Evolutionary conservation across 2,329 filamentous ascomycete genomes (phyloP).

Genomic region (Cercospora citrullina): DNA sequence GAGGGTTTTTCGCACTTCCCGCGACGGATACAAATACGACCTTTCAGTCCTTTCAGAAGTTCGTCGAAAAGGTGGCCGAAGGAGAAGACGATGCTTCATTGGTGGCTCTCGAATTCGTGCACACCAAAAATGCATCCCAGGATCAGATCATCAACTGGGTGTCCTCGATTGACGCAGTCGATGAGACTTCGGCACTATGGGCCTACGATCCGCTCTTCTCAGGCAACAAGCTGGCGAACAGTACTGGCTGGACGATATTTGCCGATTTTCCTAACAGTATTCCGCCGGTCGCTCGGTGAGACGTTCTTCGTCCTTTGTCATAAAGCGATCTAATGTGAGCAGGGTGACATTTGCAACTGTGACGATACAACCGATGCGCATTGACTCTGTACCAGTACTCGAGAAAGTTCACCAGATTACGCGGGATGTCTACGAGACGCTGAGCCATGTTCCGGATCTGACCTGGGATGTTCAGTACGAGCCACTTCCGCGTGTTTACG

Average conservation of each 20-base stretch:
- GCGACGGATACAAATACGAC: slow-evolving; percentile 11
- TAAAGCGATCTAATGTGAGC: not conserved
- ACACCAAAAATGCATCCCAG: not conserved
- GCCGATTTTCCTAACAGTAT: slow-evolving; percentile 7
- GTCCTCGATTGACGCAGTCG: not conserved
- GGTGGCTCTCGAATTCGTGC: slow-evolving; percentile 12
- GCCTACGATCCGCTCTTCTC: not conserved
- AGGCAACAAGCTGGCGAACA: not conserved
- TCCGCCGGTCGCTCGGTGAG: slow-evolving; percentile 6
- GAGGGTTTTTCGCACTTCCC: slow-evolving; percentile 22
- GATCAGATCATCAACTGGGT: slow-evolving; percentile 5
- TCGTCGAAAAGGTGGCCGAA: not conserved
- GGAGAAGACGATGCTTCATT: not conserved
- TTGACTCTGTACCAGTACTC: not conserved
- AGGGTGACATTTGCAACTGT: slow-evolving; percentile 13
- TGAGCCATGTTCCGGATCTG: slow-evolving; percentile 10
- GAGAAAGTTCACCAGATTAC: slow-evolving; percentile 12
- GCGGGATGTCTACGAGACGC: not conserved
- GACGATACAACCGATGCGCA: not conserved
- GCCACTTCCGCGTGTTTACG: slow-evolving; percentile 11
- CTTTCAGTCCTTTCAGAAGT: slow-evolving; percentile 5
- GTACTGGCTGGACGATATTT: slow-evolving; percentile 3
- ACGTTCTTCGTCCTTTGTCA: not conserved
- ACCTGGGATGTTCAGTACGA: slow-evolving; percentile 19
- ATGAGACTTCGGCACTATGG: not conserved